These are phyloP conservation scores for Bipolaris victoriae DNA, from an alignment of 2,329 filamentous ascomycete species.

Conservation along the genomic window DNA sequence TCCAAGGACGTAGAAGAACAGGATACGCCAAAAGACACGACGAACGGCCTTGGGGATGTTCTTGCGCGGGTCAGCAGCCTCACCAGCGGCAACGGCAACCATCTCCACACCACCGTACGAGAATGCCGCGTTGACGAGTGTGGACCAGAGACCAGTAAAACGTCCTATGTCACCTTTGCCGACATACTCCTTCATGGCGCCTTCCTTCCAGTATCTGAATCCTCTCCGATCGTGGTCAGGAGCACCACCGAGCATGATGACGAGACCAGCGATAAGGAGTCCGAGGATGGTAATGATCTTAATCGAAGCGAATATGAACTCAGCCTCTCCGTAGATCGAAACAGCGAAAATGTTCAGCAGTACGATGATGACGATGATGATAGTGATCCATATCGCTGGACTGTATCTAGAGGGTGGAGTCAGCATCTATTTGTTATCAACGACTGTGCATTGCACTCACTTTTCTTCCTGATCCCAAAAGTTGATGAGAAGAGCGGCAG, in stretches of 20 bases:
- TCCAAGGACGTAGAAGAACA: slow-evolving; percentile 61
- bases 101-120: slow-evolving; percentile 48
- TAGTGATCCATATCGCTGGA: slow-evolving; percentile 42
- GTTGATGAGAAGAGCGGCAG: slow-evolving; percentile 40
- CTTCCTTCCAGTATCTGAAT: slow-evolving; percentile 72
- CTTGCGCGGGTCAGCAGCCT: slow-evolving; percentile 46
- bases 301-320: slow-evolving; percentile 56
- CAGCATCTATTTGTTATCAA: neutral
- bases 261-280: slow-evolving; percentile 37
- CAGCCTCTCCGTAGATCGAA: slow-evolving; percentile 54
- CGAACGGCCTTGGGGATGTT: slow-evolving; percentile 61
- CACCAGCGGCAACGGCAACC: slow-evolving; percentile 47
- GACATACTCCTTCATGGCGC: slow-evolving; percentile 56
- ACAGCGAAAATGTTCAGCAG: slow-evolving; percentile 47
- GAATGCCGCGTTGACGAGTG: slow-evolving; percentile 61
- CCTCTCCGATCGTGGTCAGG: slow-evolving; percentile 53
- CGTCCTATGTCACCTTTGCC: slow-evolving; percentile 65
- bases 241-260: slow-evolving; percentile 47
- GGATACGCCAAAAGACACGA: slow-evolving; percentile 61
- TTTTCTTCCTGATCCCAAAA: slow-evolving; percentile 44
- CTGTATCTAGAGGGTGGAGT: slow-evolving; percentile 7
- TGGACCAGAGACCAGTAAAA: slow-evolving; percentile 66
- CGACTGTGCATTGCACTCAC: neutral
- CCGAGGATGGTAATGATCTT: slow-evolving; percentile 53
- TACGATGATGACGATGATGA: slow-evolving; percentile 46